These are phyloP conservation scores for Sordaria brevicollis DNA, from an alignment of 495 filamentous ascomycete species.

Conservation along the genomic window DNA sequence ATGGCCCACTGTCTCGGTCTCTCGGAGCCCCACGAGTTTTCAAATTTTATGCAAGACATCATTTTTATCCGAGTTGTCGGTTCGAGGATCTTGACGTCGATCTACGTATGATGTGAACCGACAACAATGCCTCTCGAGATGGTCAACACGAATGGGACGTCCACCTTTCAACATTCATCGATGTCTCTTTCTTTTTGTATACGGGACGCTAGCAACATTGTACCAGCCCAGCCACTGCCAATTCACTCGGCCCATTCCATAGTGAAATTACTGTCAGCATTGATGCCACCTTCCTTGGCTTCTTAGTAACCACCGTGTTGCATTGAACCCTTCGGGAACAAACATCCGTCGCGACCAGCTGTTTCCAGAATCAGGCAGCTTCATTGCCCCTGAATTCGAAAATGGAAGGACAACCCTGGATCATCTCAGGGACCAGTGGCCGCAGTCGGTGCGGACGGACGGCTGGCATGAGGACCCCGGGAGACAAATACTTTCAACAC, in stretches of 20 bases:
- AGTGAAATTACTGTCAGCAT: not conserved
- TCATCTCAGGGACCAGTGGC: not conserved
- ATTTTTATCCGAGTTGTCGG: not conserved
- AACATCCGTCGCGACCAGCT: not conserved
- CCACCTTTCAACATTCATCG: no score
- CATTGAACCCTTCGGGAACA: not conserved
- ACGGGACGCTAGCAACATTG: not conserved
- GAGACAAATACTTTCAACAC: not conserved
- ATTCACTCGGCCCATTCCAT: not conserved
- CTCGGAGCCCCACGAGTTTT: not conserved
- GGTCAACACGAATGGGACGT: not conserved
- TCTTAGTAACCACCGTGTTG: not conserved
- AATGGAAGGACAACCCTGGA: not conserved
- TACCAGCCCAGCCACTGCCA: not conserved
- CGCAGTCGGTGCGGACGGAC: not conserved
- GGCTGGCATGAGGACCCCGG: no score
- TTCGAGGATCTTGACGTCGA: not conserved
- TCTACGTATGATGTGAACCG: not conserved
- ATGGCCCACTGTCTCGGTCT: not conserved
- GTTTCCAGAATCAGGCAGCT: not conserved
- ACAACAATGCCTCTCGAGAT: not conserved
- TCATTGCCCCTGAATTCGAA: not conserved
- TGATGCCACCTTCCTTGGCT: not conserved
- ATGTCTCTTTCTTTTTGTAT: not conserved
- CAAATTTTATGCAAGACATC: not conserved